These are phyloP conservation scores for Barnettozyma pratensis DNA, from an alignment of 805 yeast genomes.

Conservation along the genomic window DNA sequence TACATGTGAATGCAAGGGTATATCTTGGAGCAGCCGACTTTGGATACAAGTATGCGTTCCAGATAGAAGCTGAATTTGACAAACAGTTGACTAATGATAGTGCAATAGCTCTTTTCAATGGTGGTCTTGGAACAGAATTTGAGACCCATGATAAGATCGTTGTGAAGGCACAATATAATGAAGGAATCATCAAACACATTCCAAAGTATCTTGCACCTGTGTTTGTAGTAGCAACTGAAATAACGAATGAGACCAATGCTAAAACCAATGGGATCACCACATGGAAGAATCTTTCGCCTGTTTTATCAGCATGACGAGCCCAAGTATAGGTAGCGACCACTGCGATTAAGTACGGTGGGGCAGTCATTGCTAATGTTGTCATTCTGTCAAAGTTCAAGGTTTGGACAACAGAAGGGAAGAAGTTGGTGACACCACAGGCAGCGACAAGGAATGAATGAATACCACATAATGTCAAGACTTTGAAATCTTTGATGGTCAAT, in stretches of 20 bases:
- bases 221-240: slow-evolving; percentile 44
- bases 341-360: slow-evolving; percentile 52
- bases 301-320: slow-evolving; percentile 51
- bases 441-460: slow-evolving; percentile 42
- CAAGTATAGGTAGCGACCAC: slow-evolving; percentile 45
- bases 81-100: slow-evolving; percentile 52
- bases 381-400: slow-evolving; percentile 47
- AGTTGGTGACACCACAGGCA: slow-evolving; percentile 57
- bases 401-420: slow-evolving; percentile 55
- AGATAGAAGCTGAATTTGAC: slow-evolving; percentile 51
- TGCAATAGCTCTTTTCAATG: slow-evolving; percentile 54
- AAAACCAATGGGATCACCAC: slow-evolving; percentile 37
- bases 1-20: slow-evolving; percentile 41
- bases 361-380: slow-evolving; percentile 50
- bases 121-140: slow-evolving; percentile 51
- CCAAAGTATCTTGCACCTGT: slow-evolving; percentile 56
- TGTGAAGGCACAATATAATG: slow-evolving; percentile 49
- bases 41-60: slow-evolving; percentile 51
- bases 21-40: slow-evolving; percentile 40
- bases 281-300: slow-evolving; percentile 51
- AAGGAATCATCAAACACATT: slow-evolving; percentile 55
- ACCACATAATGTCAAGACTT: slow-evolving; percentile 44
- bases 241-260: slow-evolving; percentile 41
- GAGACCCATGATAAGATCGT: slow-evolving; percentile 52
- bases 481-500: slow-evolving; percentile 35